Evolutionary conservation across 495 filamentous ascomycete genomes (phyloP), one percentile per base, ranked within the genome.

Genomic region (Podospora pseudoanserina): DNA sequence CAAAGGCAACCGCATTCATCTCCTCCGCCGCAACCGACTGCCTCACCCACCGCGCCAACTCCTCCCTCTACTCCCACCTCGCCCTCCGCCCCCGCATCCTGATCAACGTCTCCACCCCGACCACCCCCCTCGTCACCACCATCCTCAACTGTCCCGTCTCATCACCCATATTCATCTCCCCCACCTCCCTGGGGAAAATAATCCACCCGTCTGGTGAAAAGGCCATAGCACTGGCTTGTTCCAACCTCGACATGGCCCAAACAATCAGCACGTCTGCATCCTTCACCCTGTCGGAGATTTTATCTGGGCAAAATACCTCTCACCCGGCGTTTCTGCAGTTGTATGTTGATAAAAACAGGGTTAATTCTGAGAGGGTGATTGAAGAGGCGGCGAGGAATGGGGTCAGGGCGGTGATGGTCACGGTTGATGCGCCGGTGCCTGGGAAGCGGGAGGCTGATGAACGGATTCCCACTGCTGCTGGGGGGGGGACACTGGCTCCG

Each of bases 1-100:
- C 84, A 23, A 96, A 96, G 75, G 86, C 92, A 13, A 92, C 90
- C 87, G 93, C 92, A 0, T 97, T 94, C 79, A 89, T 91, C 72
- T 90, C 90, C 44, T 91, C 89, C 53, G 92, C 91, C 15, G 91
- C 93, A 6, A 94, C 90, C 0, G 92, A 96, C 77, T 78, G 89
- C 0, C 76, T 91, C 66, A 92, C 92, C 0, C 85, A 87, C 20
- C 72, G 70, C 64, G 71, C 72, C 5, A 87, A 87, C 69, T 76
- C 66, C 27, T 73, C 84, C 9, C 81, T 84, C 23, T 93, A 91
- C 73, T 77, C 86, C 54, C 81, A 85, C 15, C 89, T 95, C 70
- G 84, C 85, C 79, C 85, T 94, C 63, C 87, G 92, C 0, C 93
- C 93, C 3, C 84, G 91, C 26, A 85, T 94, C 16, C 78, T 96